phyloP scores from a whole-genome alignment of 768 basidiomycete genomes.

The Omphalotus guepiniiformis region DNA sequence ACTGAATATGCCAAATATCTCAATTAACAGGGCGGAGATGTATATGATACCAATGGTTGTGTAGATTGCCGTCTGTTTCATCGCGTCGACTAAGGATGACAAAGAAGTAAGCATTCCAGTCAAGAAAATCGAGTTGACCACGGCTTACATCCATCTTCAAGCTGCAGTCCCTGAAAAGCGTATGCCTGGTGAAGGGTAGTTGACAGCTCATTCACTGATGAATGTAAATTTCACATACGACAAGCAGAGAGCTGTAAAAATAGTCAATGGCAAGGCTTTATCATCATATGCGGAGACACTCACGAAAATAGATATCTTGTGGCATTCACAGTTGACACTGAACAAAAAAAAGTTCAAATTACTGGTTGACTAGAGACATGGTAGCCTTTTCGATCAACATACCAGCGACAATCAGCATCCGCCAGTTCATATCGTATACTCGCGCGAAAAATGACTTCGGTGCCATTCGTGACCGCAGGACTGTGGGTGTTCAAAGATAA shows the following conservation, averaged over 20 bases:
- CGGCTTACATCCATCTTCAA: slow-evolving; percentile 5
- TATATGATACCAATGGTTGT: slow-evolving; percentile 3
- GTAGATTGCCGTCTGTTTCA: slow-evolving; percentile 6
- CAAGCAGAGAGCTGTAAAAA: background rate
- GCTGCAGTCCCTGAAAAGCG: slow-evolving; percentile 1
- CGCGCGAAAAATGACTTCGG: slow-evolving; percentile 27
- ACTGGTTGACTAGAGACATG: slow-evolving; percentile 1
- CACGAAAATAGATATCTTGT: slow-evolving; percentile 15
- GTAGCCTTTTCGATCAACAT: too few species aligned
- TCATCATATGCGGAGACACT: background rate
- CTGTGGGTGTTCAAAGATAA: background rate
- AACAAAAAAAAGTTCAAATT: background rate
- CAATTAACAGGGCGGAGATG: background rate
- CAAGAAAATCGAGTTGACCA: background rate
- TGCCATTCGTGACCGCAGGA: slow-evolving; percentile 22
- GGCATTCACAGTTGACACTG: slow-evolving; percentile 37
- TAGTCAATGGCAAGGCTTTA: background rate
- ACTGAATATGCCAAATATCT: slow-evolving; percentile 4
- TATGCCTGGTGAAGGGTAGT: background rate
- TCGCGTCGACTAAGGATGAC: slow-evolving; percentile 1
- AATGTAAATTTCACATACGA: background rate
- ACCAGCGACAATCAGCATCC: slow-evolving; percentile 37
- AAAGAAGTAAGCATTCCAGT: background rate
- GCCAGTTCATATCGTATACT: slow-evolving; percentile 38
- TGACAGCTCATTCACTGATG: background rate